Evolutionary conservation across 768 basidiomycete species (phyloP), one percentile per base, ranked within the genome.

Genomic region (Daedaleopsis nitida): DNA sequence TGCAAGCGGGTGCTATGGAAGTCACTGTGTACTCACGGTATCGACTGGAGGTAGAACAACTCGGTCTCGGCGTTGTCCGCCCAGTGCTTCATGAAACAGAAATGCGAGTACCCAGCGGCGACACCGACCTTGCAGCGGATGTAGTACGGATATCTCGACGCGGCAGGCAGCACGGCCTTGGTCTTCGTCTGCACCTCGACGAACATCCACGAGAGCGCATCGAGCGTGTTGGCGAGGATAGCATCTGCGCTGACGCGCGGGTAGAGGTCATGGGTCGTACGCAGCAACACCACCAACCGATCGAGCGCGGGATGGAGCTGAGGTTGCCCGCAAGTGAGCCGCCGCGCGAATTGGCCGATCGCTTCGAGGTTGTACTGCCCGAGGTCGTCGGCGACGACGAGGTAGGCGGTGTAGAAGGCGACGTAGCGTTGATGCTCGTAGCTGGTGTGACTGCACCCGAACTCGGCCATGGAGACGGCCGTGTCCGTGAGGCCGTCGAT

Each of bases 391-490:
- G 76, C 58, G 44, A 66, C 75, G 52, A 74, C 73, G 16, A 69
- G 54, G 48, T 72, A 76, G 0, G 78, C 72, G 1, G 80, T 80
- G 61, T 72, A 80, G 12, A 80, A 66, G 4, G 77, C 73, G 34
- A 80, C 75, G 60, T 73, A 70, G 10, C 76, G 69, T 50, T 69
- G 69, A 1, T 70, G 72, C 39, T 74, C 60, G 64, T 57, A 50
- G 17, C 43, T 27, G 32, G 53, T 64, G 19, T 67, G 66, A 3
- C 34, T 43, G 60, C 62, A 67, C 12, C 60, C 59, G 17, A 55
- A 57, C 37, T 62, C 56, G 12, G 52, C 61, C 45, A 54, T 42
- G 52, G n/a, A 35, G 35, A 51, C 52, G 27, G 38, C n/a, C n/a
- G 37, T 37, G 16, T 62, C 61, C 3, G 21, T 43, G 24, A 58